Conservation (phyloP, 2,329 filamentous ascomycete genomes). For the Myriosclerotinia curreyana region DNA sequence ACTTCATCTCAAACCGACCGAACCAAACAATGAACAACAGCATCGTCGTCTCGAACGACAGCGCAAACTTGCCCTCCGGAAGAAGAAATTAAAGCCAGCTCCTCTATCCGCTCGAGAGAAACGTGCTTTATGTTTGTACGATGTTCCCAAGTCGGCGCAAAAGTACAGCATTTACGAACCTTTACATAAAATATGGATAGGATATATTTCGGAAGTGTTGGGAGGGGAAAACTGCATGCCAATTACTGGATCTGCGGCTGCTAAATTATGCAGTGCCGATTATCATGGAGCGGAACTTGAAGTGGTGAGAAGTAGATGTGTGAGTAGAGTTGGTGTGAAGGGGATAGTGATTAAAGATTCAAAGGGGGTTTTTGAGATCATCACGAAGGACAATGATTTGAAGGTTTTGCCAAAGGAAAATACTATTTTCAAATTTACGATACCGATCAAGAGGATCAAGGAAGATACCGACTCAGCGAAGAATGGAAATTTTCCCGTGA, state of each 20-base stretch:
- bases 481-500: constrained; percentile 28
- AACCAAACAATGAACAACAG: constrained; percentile 51
- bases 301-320: constrained; percentile 78
- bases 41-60: constrained; percentile 41
- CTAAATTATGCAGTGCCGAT: constrained; percentile 80
- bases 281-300: constrained; percentile 83
- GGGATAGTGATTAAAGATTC: constrained; percentile 90
- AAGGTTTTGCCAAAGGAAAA: constrained; percentile 89
- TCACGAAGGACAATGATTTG: constrained; percentile 64
- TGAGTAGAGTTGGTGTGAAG: constrained; percentile 74
- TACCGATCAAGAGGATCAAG: constrained; percentile 48
- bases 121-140: constrained; percentile 68
- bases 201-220: constrained; percentile 80
- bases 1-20: constrained; percentile 70
- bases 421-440: constrained; percentile 74
- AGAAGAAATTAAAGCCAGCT: constrained; percentile 51
- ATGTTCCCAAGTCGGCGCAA: constrained; percentile 65
- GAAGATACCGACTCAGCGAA: constrained; percentile 23
- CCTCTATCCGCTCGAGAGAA: constrained; percentile 80
- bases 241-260: constrained; percentile 49
- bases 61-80: constrained; percentile 42
- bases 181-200: constrained; percentile 75
- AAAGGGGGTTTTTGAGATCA: constrained; percentile 79
- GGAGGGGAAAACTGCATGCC: constrained; percentile 27
- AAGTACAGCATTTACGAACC: constrained; percentile 76